Evolutionary conservation across 192 early-diverging fungal species (phyloP).

Genomic region (Coemansia guatemalensis): DNA sequence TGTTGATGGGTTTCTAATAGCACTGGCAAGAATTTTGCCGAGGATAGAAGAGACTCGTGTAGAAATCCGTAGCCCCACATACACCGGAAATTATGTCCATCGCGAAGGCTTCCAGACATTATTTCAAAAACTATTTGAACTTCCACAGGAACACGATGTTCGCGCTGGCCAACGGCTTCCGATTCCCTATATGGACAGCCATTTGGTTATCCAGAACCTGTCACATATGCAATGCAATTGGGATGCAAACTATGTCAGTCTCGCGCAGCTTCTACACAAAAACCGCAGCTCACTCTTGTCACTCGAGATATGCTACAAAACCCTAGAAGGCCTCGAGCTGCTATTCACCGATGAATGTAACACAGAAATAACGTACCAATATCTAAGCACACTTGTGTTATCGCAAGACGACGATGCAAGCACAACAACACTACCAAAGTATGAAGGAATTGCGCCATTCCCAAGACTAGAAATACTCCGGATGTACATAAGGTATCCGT

Average conservation of each 20-base stretch:
- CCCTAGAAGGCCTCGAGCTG: not conserved
- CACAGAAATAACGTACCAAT: not conserved
- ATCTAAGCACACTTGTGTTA: not conserved
- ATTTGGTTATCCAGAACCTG: not conserved
- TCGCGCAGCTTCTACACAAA: constrained; percentile 4
- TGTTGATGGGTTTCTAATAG: constrained; percentile 1
- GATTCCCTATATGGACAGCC: not conserved
- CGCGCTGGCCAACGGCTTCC: not conserved
- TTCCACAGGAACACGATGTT: not conserved
- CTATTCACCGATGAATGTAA: not conserved
- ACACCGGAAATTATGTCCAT: not conserved
- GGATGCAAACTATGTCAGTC: not conserved
- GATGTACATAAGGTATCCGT: constrained; percentile 9
- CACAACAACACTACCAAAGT: constrained; percentile 3
- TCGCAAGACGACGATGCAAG: not conserved
- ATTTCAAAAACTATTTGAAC: not conserved
- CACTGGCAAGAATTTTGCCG: not conserved
- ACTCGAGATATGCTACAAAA: not conserved
- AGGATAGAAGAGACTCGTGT: not conserved
- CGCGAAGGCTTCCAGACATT: not conserved
- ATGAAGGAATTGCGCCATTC: constrained; percentile 4
- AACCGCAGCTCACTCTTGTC: not conserved
- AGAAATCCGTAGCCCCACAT: constrained; percentile 1
- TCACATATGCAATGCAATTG: constrained; percentile 1
- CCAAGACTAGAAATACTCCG: not conserved